Base-by-base conservation (phyloP, 495 filamentous ascomycete species). In the Talaromyces wortmannii region DNA sequence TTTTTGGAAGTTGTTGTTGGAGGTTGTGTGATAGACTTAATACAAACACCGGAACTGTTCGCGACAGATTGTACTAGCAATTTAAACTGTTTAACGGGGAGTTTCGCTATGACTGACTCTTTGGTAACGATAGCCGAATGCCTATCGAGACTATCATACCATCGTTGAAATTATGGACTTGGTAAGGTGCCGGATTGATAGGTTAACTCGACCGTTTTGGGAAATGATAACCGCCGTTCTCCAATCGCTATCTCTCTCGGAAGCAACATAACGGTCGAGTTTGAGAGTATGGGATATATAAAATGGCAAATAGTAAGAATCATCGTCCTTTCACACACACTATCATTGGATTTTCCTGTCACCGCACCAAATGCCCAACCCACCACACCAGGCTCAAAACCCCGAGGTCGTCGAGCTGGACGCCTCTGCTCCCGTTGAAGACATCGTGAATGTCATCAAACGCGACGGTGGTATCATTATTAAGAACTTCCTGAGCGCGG, bases 331-430 rank as follows among this genome's bases (percentile, higher is more conserved):
- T 42, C 36, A 42, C 7, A 7, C 13, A 13, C 36, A 42, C 36
- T 7, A 42, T 42, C 13, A 13, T 13, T 42, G 36, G 13, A 42
- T 7, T 42, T 13, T 7, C 7, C 36, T 42, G 7, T 7, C 7
- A 7, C 13, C 44, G 7, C 40, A 11, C 43, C 47, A 56, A 30
- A 56, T 56, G 54, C 54, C 54, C 31, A 56, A 56, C 23, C 64
- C 67, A 65, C 60, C 65, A 50, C 51, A 63, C 43, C 52, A 60
- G 52, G 46, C 61, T 31, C 46, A 57, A 45, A 69, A 55, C 62
- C 62, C 61, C 48, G 50, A 58, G 52, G 59, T 61, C 44, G 52
- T 62, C 58, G 59, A 59, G 31, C 18, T 56, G 11, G 31, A 42
- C 7, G 54, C 36, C 46, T 43, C 54, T 1, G 30, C 54, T n/a